A percentile compares a stretch with the other conserved stretches of the same genome.
Evolutionary conservation across 345 rosid genomes (phyloP).

Genomic region (Heritiera fomes): DNA sequence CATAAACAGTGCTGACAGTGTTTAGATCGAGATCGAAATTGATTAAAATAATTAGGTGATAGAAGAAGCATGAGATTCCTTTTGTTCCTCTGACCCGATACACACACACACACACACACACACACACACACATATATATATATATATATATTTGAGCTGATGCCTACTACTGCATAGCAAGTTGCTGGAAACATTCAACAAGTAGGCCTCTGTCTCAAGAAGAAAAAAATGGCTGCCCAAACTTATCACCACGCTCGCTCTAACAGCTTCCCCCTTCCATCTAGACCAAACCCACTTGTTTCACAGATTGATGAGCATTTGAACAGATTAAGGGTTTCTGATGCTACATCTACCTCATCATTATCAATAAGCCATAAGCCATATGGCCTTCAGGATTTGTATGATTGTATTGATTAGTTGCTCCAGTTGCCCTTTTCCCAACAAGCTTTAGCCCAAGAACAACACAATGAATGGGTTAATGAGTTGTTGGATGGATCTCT

Average conservation of each 20-base stretch:
- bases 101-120: no score
- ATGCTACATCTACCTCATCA: conserved; percentile 28
- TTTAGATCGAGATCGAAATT: conserved; percentile 12
- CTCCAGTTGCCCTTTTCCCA: conserved; percentile 31
- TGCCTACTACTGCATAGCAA: background rate
- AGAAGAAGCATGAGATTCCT: conserved; percentile 22
- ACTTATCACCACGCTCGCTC: conserved; percentile 29
- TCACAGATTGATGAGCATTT: conserved; percentile 40
- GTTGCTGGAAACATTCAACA: background rate
- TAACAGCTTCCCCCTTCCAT: conserved; percentile 32
- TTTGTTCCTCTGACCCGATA: conserved; percentile 18
- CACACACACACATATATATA: background rate
- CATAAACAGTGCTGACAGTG: conserved; percentile 10
- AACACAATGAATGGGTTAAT: conserved; percentile 18
- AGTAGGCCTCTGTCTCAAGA: background rate
- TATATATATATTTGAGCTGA: background rate
- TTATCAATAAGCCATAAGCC: conserved; percentile 27
- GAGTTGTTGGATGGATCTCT: conserved; percentile 42
- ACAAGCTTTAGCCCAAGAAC: conserved; percentile 29
- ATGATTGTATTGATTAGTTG: conserved; percentile 30
- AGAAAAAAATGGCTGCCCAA: conserved; percentile 21
- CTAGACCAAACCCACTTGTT: conserved; percentile 30
- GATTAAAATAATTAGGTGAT: background rate
- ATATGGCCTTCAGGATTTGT: conserved; percentile 32
- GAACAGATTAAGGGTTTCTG: conserved; percentile 33